Conservation (phyloP, 2,329 filamentous ascomycete species). For the Claviceps digitariae region DNA sequence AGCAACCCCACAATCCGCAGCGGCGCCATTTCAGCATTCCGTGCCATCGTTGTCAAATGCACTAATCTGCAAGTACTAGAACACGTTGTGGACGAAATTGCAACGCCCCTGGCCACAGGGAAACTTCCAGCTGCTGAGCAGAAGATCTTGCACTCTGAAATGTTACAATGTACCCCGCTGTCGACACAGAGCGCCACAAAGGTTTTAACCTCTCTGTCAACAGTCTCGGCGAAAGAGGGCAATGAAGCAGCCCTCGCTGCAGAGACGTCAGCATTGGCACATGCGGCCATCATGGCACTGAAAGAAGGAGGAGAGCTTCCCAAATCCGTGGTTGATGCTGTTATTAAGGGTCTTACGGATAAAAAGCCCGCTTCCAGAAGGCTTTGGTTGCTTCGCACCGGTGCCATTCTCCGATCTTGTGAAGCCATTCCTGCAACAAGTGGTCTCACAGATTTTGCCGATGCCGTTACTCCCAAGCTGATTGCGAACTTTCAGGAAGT, state of each 20-base stretch:
- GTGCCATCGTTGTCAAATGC: conserved; percentile 50
- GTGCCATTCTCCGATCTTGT: conserved; percentile 51
- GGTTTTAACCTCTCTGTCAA: conserved; percentile 51
- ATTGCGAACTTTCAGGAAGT: conserved; percentile 66
- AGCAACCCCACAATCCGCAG: conserved; percentile 66
- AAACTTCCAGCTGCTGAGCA: conserved; percentile 82
- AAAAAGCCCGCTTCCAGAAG: conserved; percentile 69
- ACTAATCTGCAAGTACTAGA: conserved; percentile 43
- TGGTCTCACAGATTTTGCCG: conserved; percentile 36
- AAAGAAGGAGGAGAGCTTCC: conserved; percentile 47
- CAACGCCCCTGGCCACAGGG: conserved; percentile 64
- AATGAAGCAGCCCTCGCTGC: conserved; percentile 72
- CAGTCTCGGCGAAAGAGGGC: conserved; percentile 67
- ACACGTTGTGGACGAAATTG: conserved; percentile 63
- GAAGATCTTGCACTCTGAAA: conserved; percentile 67
- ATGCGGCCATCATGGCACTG: conserved; percentile 50
- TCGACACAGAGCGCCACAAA: conserved; percentile 51
- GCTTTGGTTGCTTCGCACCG: conserved; percentile 65
- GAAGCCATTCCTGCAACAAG: conserved; percentile 32
- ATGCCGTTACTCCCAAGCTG: conserved; percentile 40
- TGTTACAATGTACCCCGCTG: conserved; percentile 53
- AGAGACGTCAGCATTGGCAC: conserved; percentile 58
- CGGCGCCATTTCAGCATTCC: conserved; percentile 64
- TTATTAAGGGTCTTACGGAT: conserved; percentile 71
- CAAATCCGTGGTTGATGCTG: conserved; percentile 53